These are phyloP conservation scores for Tolypocladium nubicola DNA, from an alignment of 2,329 filamentous ascomycete species.

Conservation along the genomic window DNA sequence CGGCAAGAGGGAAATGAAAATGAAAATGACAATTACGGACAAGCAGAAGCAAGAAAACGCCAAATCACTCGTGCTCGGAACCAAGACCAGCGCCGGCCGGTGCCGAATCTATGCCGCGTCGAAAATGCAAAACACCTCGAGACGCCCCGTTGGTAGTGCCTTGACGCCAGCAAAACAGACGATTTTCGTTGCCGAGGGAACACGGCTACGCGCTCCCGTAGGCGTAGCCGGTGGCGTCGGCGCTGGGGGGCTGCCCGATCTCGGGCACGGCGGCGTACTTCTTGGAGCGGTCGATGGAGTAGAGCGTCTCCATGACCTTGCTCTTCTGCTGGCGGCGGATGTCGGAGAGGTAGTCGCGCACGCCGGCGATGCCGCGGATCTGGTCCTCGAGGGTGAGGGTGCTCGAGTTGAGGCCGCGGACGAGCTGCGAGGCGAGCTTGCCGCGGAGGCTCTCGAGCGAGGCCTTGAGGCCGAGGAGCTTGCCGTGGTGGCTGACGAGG, in stretches of 20 bases:
- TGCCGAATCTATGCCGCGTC: not conserved
- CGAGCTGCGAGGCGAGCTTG: constrained; percentile 75
- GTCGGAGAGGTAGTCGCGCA: constrained; percentile 64
- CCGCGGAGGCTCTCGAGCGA: constrained; percentile 76
- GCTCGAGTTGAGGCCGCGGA: constrained; percentile 57
- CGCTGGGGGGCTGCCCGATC: constrained; percentile 13
- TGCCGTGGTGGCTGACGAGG: constrained; percentile 76
- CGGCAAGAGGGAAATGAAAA: too few relatives aligned
- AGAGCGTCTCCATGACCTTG: constrained; percentile 67
- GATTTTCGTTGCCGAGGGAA: not conserved
- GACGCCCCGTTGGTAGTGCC: not conserved
- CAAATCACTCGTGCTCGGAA: not conserved
- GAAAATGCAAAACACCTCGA: not conserved
- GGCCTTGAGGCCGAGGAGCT: constrained; percentile 72
- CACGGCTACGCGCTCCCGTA: not conserved
- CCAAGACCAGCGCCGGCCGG: not conserved
- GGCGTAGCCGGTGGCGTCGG: not conserved
- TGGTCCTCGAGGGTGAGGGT: constrained; percentile 74
- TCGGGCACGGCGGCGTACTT: constrained; percentile 3
- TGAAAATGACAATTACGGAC: too few relatives aligned
- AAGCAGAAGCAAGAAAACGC: not conserved
- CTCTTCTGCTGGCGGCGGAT: constrained; percentile 73
- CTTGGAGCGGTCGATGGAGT: constrained; percentile 7
- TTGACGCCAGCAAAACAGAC: not conserved
- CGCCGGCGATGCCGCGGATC: constrained; percentile 70